Conservation (phyloP, 768 basidiomycete genomes). For the Amanita pseudoporphyria region DNA sequence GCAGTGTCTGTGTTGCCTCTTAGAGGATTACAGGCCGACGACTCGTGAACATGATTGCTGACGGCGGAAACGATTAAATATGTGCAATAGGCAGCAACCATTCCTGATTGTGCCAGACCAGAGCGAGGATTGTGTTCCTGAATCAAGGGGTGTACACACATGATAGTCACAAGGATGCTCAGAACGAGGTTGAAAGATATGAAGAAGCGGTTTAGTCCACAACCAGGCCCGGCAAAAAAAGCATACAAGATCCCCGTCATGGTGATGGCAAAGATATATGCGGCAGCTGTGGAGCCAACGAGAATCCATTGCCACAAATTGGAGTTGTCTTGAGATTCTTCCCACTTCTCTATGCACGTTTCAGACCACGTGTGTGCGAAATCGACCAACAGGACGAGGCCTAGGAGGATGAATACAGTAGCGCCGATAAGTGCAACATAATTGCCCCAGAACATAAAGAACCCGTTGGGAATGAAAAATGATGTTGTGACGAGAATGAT, state of each 20-base stretch:
- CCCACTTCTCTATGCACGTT: conserved; percentile 94
- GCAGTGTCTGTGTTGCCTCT: conserved; percentile 45
- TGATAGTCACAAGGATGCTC: conserved; percentile 66
- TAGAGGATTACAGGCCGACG: conserved; percentile 78
- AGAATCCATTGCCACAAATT: conserved; percentile 96
- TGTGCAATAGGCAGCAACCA: conserved; percentile 97
- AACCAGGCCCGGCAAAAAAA: conserved; percentile 83
- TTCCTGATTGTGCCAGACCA: conserved; percentile 88
- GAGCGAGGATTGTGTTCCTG: conserved; percentile 93
- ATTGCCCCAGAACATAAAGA: conserved; percentile 98
- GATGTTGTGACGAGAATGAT: conserved; percentile 68
- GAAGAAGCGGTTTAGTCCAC: conserved; percentile 93
- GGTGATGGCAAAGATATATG: conserved; percentile 79
- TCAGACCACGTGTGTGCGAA: conserved; percentile 99
- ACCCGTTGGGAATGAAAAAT: conserved; percentile 94
- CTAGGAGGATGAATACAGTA: conserved; percentile 91
- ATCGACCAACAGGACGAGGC: conserved; percentile 94
- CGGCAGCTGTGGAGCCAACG: conserved; percentile 81
- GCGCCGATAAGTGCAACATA: conserved; percentile 89
- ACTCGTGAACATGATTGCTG: conserved; percentile 77
- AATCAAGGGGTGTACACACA: conserved; percentile 77
- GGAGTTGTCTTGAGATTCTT: conserved; percentile 58
- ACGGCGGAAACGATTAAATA: conserved; percentile 93
- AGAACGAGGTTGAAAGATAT: conserved; percentile 89
- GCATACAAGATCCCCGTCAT: conserved; percentile 85